These are phyloP conservation scores for Kodamaea sp. DNA, from an alignment of 1,139 yeast species.

Conservation along the genomic window DNA sequence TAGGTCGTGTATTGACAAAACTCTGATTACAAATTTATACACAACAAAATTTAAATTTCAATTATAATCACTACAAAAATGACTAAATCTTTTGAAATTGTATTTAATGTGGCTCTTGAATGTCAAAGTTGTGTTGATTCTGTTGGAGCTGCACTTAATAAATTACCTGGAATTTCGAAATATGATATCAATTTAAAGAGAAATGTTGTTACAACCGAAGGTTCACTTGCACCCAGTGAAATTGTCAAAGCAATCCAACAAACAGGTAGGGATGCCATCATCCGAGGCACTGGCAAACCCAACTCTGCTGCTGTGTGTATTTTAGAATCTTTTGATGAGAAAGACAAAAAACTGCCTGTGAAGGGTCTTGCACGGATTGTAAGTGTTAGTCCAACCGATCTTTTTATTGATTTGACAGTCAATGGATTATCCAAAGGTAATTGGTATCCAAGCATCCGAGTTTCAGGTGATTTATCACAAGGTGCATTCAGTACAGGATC, in stretches of 20 bases:
- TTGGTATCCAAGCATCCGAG: conserved; percentile 67
- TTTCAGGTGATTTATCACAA: conserved; percentile 69
- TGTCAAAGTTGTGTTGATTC: conserved; percentile 68
- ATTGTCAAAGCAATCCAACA: conserved; percentile 62
- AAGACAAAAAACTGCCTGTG: conserved; percentile 56
- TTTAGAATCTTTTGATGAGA: conserved; percentile 62
- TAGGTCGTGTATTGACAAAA: too few species aligned
- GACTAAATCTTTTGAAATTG: conserved; percentile 43
- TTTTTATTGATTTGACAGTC: conserved; percentile 73
- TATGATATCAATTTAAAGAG: conserved; percentile 51
- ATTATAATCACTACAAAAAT: conserved; percentile 12
- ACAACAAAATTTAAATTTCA: too few species aligned
- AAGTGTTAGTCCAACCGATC: conserved; percentile 47
- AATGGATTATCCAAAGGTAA: conserved; percentile 63
- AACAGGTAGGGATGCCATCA: conserved; percentile 84
- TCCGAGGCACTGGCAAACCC: conserved; percentile 85
- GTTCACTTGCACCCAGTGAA: conserved; percentile 65
- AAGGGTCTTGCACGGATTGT: conserved; percentile 87
- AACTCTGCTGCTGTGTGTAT: conserved; percentile 92
- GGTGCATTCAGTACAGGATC: conserved; percentile 74
- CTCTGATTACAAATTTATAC: too few species aligned
- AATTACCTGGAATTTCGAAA: conserved; percentile 43
- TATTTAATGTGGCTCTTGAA: conserved; percentile 75
- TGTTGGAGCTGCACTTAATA: conserved; percentile 49
- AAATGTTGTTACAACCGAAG: conserved; percentile 61